phyloP scores from a whole-genome alignment of 768 basidiomycete species.

The Xerocomus potaroensis region DNA sequence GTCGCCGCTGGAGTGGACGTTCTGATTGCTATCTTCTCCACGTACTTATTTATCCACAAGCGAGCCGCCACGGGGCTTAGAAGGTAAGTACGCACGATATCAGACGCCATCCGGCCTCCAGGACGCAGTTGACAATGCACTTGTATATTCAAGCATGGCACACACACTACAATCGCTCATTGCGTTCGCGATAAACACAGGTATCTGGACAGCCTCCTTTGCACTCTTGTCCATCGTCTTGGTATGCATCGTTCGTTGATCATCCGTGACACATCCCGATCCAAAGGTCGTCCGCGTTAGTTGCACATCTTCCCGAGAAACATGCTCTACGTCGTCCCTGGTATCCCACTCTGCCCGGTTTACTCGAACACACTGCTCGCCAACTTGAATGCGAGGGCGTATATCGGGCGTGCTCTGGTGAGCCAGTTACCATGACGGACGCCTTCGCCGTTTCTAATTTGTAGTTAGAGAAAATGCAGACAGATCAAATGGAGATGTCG shows the following conservation, averaged over 20 bases:
- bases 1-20: background rate
- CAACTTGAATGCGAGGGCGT: background rate
- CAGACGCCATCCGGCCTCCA: background rate
- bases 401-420: background rate
- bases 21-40: background rate
- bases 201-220: constrained; percentile 48
- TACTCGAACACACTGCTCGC: constrained; percentile 4
- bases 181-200: constrained; percentile 12
- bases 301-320: background rate
- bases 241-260: constrained; percentile 34
- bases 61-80: background rate
- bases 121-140: background rate
- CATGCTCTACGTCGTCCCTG: background rate
- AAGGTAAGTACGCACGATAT: background rate
- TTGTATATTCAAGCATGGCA: constrained; percentile 1
- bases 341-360: background rate
- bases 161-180: constrained; percentile 6
- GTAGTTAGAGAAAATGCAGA: too few relatives aligned
- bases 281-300: background rate
- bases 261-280: background rate
- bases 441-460: too few relatives aligned
- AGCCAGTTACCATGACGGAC: too few relatives aligned
- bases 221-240: constrained; percentile 42
- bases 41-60: background rate
- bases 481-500: too few relatives aligned